These are phyloP conservation scores for Miscanthus lutarioriparius DNA, from an alignment of 176 grass and related monocot genomes.

Conservation along the genomic window DNA sequence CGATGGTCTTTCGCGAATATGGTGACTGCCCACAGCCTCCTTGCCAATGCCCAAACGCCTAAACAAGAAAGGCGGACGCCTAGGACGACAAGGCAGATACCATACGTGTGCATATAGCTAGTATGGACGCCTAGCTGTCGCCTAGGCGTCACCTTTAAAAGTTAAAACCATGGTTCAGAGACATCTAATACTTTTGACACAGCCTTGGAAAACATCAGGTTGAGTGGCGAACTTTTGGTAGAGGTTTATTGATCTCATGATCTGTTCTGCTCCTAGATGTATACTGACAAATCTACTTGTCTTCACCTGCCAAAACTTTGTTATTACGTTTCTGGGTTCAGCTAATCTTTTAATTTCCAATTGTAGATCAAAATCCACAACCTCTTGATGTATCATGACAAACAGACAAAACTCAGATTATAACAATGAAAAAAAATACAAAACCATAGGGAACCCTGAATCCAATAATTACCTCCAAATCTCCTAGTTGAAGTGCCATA, in stretches of 20 bases:
- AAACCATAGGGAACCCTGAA: background rate
- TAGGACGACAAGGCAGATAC: background rate
- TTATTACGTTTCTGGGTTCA: slow-evolving; percentile 9
- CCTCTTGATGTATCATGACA: background rate
- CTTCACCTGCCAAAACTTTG: background rate
- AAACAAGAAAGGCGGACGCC: background rate
- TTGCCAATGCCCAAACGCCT: background rate
- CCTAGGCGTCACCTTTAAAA: background rate
- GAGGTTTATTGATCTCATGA: background rate
- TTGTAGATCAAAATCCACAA: background rate
- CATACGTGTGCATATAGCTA: background rate
- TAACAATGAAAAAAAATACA: background rate
- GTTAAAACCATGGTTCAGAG: background rate
- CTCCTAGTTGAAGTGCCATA: slow-evolving; percentile 13
- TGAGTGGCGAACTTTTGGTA: background rate
- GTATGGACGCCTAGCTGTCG: background rate
- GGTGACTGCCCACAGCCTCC: background rate
- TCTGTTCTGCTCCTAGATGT: background rate
- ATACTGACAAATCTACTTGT: background rate
- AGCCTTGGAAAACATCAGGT: background rate
- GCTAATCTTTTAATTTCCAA: background rate
- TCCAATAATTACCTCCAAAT: slow-evolving; percentile 12
- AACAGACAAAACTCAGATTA: background rate
- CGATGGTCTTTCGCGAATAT: background rate
- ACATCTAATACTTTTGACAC: background rate